Base-by-base conservation (phyloP, 2,329 filamentous ascomycete genomes). In the Eurotiales sp. region DNA sequence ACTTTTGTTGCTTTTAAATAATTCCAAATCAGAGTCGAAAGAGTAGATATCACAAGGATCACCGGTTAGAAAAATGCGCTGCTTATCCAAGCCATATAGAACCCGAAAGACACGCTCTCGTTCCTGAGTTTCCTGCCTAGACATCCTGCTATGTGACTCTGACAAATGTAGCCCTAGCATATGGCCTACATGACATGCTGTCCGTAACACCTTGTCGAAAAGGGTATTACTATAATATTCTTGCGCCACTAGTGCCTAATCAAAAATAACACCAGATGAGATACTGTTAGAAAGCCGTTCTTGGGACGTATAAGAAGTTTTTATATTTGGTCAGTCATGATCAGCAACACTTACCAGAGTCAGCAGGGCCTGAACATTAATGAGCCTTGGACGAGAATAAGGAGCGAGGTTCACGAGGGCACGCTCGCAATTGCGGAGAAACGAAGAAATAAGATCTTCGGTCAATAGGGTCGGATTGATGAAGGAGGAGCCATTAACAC, bases 141-240 rank as follows among this genome's bases (percentile, higher is more conserved):
- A 42, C 19, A 36, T 27, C 17, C 25, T 21, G n/a, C 32, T 19
- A n/a, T 36, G 23, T 19, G 32, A 15, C 39, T 39, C 21, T 14
- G 25, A 36, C 17, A 40, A n/a, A 23, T 49, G 37, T 4, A 49
- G 46, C 11, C 46, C 46, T 21, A 39, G 37, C 14, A 17, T 40
- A 7, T 37, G 37, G 15, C 29, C 34, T 7, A 49, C 15, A n/a
- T 23, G 34, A 17, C 46, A 30, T 19, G 46, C 46, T 32, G 39
- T 39, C 46, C 39, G 46, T 22, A 36, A 49, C n/a, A 49, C 37
- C n/a, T 34, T 49, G 21, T 49, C 46, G 30, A 49, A 49, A 23
- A 39, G 15, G 19, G 19, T 23, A 25, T 29, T 29, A 17, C 46
- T 25, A 10, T 49, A 49, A 27, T 19, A 49, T 22, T 41, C 46